Base-by-base conservation (phyloP, 129 eudicot species). In the Tagetes erecta region DNA sequence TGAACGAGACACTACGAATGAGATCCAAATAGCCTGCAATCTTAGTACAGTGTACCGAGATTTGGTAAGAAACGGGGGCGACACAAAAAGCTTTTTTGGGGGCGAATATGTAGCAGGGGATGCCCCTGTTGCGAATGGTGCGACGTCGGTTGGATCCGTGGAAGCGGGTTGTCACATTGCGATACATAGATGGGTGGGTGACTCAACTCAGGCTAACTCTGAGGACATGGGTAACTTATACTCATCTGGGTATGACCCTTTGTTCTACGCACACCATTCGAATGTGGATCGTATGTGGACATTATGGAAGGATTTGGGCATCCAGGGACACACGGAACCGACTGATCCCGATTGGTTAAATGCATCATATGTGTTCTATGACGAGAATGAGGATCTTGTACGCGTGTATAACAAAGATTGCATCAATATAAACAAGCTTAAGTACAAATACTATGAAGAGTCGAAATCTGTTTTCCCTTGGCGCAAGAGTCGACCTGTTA, bases 181-280 rank as follows among this genome's bases (percentile, higher is more conserved):
- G 4, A 67, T 82, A 0, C 86, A 82, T 45, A 14, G 36, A 35
- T 79, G 89, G 89, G 52, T 52, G 0, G 86, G 89, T 35, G 71
- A 82, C 37, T 64, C 71, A 0, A 51, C n/a, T 0, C 79, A 63
- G 45, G 66, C 77, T 14, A 72, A 85, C 9, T 50, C 12, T 0
- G 89, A 82, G 46, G 86, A 85, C 75, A 79, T 85, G 89, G 89
- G 89, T 5, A 72, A 66, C 40, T 85, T 82, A n/a, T 85, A 82
- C 45, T 82, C 89, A 0, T 80, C 89, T 0, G 86, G 75, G 1
- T 79, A 84, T 3, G 89, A 85, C 72, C 86, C 86, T 0, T 34
- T 77, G 14, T 85, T 85, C 77, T 85, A 75, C 33, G 44, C 65
- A 4, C 89, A 85, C 41, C 89, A 85, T 52, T 49, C 80, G 0